These are phyloP conservation scores for Hirsutella minnesotensis DNA, from an alignment of 2,329 filamentous ascomycete genomes.

Conservation along the genomic window DNA sequence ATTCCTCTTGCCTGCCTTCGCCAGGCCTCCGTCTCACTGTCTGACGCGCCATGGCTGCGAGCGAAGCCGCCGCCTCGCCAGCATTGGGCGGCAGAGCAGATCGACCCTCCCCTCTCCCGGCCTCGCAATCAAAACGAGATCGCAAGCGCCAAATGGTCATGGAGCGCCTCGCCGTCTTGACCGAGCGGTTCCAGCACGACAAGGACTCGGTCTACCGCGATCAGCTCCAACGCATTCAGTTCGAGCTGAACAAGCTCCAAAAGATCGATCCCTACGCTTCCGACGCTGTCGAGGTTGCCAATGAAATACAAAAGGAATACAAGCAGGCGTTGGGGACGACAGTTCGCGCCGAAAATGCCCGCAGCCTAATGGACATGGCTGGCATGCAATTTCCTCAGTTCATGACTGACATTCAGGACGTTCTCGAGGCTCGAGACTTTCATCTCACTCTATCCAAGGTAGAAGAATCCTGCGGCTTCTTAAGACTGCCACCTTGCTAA, in stretches of 20 bases:
- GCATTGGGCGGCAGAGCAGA: conserved; percentile 21
- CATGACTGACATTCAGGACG: conserved; percentile 74
- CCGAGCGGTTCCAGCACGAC: conserved; percentile 67
- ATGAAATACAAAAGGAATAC: conserved; percentile 46
- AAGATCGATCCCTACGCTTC: conserved; percentile 71
- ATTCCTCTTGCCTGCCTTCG: background rate
- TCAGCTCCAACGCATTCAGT: conserved; percentile 83
- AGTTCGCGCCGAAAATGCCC: conserved; percentile 27
- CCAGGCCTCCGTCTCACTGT: background rate
- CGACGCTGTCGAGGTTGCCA: conserved; percentile 60
- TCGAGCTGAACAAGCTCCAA: conserved; percentile 77
- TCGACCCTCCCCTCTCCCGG: conserved; percentile 22
- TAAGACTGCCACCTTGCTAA: no score
- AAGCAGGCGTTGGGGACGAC: conserved; percentile 30
- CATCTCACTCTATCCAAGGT: conserved; percentile 75
- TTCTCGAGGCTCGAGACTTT: conserved; percentile 77
- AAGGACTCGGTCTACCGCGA: conserved; percentile 77
- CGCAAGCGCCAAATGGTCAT: conserved; percentile 75
- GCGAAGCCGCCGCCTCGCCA: conserved; percentile 21
- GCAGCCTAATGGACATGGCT: conserved; percentile 58
- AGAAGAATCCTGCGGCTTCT: no score
- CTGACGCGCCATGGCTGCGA: conserved; percentile 24
- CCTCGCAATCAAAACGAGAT: conserved; percentile 69
- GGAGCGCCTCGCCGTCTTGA: conserved; percentile 66
- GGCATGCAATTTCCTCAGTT: conserved; percentile 80